Evolutionary conservation across 2,329 filamentous ascomycete genomes (phyloP), one percentile per base, ranked within the genome.

Genomic region (Sarocladiaceae sp.): DNA sequence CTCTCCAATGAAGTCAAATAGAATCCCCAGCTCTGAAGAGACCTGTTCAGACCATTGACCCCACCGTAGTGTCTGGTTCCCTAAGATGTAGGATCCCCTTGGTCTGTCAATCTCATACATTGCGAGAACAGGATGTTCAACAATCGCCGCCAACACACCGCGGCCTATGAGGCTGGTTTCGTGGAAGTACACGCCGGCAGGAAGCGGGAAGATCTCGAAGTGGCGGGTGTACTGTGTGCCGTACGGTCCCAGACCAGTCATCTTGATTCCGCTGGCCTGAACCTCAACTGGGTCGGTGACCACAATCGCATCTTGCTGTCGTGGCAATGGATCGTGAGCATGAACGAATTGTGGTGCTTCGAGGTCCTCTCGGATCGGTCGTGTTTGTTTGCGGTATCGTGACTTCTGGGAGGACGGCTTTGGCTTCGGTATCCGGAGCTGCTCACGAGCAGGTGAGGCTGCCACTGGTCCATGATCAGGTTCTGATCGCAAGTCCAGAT

Each of bases 141-240:
- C 22, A 7, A 50, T 70, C 25, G 68, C 67, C 17, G 68, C 62
- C 5, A 86, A 59, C 1, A 69, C 64, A 2, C 82, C 81, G 56
- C 72, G 74, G 7, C 83, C 83, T 40, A 86, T 66, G 25, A 85
- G 62, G 1, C 82, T 86, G 50, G 71, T 77, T 55, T 77, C 72
- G 52, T 85, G 82, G 51, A 86, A 86, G 63, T 76, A 85, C 0
- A 79, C 72, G 3, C 76, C 76, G 6, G 64, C 59, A 35, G 78
- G 75, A 26, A 86, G 66, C 17, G 82, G 82, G 51, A 84, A 83
- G 4, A 81, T 64, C 42, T 85, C 81, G 55, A 87, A 87, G 59
- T 86, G 76, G 29, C 78, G 74, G 0, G 81, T 79, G 60, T 86
- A 86, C 22, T 75, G 72, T 1, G 79, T 81, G 1, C 83, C 83